Evolutionary conservation across 2,329 filamentous ascomycete genomes (phyloP).

Genomic region (Colletotrichum sp.): DNA sequence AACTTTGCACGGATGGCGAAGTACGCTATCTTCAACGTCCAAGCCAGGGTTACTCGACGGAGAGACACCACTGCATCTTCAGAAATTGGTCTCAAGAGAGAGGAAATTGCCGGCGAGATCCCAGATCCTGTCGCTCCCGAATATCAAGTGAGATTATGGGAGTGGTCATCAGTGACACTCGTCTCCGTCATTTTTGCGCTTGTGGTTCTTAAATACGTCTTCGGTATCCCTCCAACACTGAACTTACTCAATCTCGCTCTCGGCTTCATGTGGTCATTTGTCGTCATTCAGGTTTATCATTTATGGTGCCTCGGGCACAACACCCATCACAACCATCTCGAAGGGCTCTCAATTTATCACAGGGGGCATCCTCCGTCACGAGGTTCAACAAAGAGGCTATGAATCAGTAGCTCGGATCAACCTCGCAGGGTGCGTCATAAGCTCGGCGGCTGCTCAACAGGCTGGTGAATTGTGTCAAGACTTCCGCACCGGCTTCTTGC

Average conservation of each 20-base stretch:
- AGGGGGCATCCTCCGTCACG: background rate
- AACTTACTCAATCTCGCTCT: background rate
- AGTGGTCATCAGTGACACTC: background rate
- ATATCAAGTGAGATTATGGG: background rate
- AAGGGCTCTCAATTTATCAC: background rate
- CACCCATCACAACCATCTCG: background rate
- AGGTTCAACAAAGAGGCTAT: background rate
- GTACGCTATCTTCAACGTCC: background rate
- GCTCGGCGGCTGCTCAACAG: background rate
- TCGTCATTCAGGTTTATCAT: background rate
- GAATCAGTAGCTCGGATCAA: background rate
- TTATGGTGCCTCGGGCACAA: background rate
- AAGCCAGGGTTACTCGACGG: background rate
- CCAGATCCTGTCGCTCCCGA: background rate
- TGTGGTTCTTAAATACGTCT: background rate
- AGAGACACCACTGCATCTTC: background rate
- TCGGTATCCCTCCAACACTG: background rate
- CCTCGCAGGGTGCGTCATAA: background rate
- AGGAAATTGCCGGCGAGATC: background rate
- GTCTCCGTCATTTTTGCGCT: background rate
- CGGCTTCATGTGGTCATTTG: background rate
- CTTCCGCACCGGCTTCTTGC: background rate
- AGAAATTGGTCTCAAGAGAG: background rate
- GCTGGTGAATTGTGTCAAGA: background rate
- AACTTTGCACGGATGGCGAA: background rate